Evolutionary conservation across 2,329 filamentous ascomycete species (phyloP), one percentile per base, ranked within the genome.

Genomic region (Sporothrix variecibatus): DNA sequence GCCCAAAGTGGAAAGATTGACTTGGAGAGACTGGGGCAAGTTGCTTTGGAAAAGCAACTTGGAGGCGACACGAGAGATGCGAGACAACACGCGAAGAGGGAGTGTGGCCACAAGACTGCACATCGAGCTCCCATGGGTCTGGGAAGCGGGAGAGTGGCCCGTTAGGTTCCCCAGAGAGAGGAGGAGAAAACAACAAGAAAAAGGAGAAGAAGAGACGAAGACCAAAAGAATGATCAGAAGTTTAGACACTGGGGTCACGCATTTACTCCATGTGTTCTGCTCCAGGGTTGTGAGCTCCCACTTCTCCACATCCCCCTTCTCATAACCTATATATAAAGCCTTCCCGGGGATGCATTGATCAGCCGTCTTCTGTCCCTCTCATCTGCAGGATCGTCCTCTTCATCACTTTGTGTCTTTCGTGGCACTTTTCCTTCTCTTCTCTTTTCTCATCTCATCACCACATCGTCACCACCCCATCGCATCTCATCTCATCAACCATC

Each of bases 1-100:
- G 23, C 60, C 60, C 34, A 65, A 65, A 65, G 8, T 11, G 60
- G 60, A 65, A 65, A 9, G 60, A 64, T 64, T 40, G 20, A n/a
- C 60, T 23, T 3, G n/a, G 6, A 3, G 23, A 56, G 11, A n/a
- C 12, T 15, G 51, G 51, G 51, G 51, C 12, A 12, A 28, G 23
- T 15, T 3, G 12, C 51, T 15, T 28, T 56, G n/a, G 43, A 46
- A 46, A 23, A 12, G 46, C 23, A 5, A 23, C 34, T 26, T 12
- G 34, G 38, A 40, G 20, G 28, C 56, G 60, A 65, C 60, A 65
- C 34, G 60, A 65, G 20, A 12, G 3, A 65, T 26, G 34, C 60
- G 34, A 40, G 34, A 56, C 1, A 43, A 43, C 31, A 43, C n/a
- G n/a, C 20, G 11, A 43, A 1, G 23, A 12, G 31, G 11, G 23